Percentiles rank a stretch among this genome's conserved stretches.
These are phyloP conservation scores for Adiantum capillusveneris DNA, from an alignment of 75 land plant species.

Conservation along the genomic window DNA sequence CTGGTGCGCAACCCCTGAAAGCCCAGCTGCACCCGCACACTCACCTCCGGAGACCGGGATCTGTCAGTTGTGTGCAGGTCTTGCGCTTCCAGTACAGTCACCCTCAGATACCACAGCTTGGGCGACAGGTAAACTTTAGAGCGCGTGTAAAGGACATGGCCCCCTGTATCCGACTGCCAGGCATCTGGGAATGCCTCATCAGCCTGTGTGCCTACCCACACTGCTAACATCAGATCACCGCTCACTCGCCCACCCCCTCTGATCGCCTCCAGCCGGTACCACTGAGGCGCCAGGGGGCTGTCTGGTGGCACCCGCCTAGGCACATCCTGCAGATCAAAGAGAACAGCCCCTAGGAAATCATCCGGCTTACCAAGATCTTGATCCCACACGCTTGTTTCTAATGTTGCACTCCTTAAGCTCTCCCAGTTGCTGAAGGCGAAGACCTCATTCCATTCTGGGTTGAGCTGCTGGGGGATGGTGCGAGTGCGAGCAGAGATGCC, in stretches of 20 bases:
- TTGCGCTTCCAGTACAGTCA: constrained; percentile 49
- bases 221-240: constrained; percentile 72
- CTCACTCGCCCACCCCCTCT: constrained; percentile 14
- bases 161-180: constrained; percentile 52
- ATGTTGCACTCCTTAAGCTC: constrained; percentile 21
- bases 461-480: constrained; percentile 42
- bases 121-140: constrained; percentile 68
- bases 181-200: constrained; percentile 62
- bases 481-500: constrained; percentile 50
- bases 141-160: constrained; percentile 26
- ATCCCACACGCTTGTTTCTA: constrained; percentile 62
- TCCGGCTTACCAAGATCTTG: constrained; percentile 42
- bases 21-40: constrained; percentile 47
- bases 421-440: constrained; percentile 60
- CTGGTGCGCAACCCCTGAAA: constrained; percentile 43
- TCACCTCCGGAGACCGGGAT: constrained; percentile 29
- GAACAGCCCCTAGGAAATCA: constrained; percentile 53
- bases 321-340: constrained; percentile 42
- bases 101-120: constrained; percentile 46
- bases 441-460: constrained; percentile 62
- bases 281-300: constrained; percentile 66
- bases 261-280: constrained; percentile 51
- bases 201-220: constrained; percentile 74
- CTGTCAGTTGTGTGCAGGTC: constrained; percentile 35
- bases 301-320: constrained; percentile 60